A percentile compares a stretch with the other conserved stretches of the same genome.
Conservation (phyloP, 2,329 filamentous ascomycete genomes). For the Apiospora kogelbergensis region DNA sequence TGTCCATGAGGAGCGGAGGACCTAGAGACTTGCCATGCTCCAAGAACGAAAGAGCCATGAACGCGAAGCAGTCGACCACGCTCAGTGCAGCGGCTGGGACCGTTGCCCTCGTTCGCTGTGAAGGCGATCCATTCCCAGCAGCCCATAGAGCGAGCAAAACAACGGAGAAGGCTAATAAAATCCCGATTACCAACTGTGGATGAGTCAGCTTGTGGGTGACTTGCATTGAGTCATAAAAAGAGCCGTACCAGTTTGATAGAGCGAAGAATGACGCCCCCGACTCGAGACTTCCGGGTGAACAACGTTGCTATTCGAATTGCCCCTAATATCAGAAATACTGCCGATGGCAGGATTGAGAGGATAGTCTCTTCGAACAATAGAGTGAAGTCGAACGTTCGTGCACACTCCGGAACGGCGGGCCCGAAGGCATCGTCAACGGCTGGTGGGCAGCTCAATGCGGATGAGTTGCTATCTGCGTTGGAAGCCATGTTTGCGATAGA, state of each 20-base stretch:
- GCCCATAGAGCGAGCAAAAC: conserved; percentile 10
- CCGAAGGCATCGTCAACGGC: conserved; percentile 11
- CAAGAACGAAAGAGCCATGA: conserved; percentile 17
- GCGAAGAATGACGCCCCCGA: neutral
- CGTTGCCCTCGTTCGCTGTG: conserved; percentile 13
- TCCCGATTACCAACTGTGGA: neutral
- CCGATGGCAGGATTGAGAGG: conserved; percentile 24
- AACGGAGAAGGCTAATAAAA: conserved; percentile 1
- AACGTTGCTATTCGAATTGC: conserved; percentile 13
- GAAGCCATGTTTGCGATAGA: neutral
- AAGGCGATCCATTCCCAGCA: neutral
- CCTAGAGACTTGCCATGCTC: conserved; percentile 19
- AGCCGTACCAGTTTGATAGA: conserved; percentile 9
- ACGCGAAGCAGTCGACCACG: conserved; percentile 14
- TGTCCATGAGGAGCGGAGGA: conserved; percentile 18
- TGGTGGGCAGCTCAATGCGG: neutral
- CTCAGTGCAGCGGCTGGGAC: conserved; percentile 16
- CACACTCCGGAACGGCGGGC: conserved; percentile 10
- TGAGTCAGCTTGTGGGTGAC: neutral
- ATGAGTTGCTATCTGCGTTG: neutral
- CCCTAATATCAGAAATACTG: conserved; percentile 20
- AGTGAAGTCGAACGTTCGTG: conserved; percentile 24
- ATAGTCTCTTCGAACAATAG: conserved; percentile 28
- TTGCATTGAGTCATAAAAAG: neutral
- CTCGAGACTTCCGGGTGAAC: neutral